Evolutionary conservation across 1,139 yeast species (phyloP).

Genomic region (Sugiyamaella sp.): DNA sequence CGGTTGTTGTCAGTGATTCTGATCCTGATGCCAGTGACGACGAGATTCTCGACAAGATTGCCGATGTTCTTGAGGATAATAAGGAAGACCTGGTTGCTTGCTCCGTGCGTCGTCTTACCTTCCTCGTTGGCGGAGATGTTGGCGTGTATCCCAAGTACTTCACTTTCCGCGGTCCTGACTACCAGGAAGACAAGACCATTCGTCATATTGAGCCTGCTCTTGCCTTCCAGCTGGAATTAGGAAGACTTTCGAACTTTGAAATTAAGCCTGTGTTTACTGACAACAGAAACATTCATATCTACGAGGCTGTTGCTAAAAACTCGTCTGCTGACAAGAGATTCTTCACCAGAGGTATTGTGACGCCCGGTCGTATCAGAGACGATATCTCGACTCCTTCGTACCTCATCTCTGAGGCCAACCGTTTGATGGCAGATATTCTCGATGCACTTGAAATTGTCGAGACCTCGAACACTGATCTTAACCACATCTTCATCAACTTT

Average conservation of each 20-base stretch:
- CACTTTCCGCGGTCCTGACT: slow-evolving; percentile 90
- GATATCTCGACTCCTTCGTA: slow-evolving; percentile 93
- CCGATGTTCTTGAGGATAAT: slow-evolving; percentile 67
- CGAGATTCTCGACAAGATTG: slow-evolving; percentile 63
- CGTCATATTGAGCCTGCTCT: slow-evolving; percentile 98
- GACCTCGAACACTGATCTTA: slow-evolving; percentile 91
- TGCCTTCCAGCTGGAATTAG: slow-evolving; percentile 95
- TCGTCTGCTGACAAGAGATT: slow-evolving; percentile 92
- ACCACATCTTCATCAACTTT: slow-evolving; percentile 95
- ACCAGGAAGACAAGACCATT: slow-evolving; percentile 74
- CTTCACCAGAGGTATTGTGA: slow-evolving; percentile 94
- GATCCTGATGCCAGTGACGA: slow-evolving; percentile 77
- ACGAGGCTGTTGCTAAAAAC: slow-evolving; percentile 94
- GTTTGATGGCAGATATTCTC: slow-evolving; percentile 92
- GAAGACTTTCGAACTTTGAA: slow-evolving; percentile 90
- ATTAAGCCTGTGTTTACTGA: slow-evolving; percentile 95
- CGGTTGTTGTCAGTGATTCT: slow-evolving; percentile 70
- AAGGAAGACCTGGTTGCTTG: slow-evolving; percentile 69
- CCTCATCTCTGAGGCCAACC: slow-evolving; percentile 91
- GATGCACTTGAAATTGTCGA: slow-evolving; percentile 95
- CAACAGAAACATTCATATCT: slow-evolving; percentile 95
- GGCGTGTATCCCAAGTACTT: slow-evolving; percentile 94
- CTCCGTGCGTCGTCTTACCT: slow-evolving; percentile 87
- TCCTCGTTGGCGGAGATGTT: slow-evolving; percentile 78
- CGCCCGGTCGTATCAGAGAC: slow-evolving; percentile 93